A percentile compares a stretch with the other conserved stretches of the same genome.
phyloP scores from a whole-genome alignment of 169 alveolate species.

The Plasmodium ovale region DNA sequence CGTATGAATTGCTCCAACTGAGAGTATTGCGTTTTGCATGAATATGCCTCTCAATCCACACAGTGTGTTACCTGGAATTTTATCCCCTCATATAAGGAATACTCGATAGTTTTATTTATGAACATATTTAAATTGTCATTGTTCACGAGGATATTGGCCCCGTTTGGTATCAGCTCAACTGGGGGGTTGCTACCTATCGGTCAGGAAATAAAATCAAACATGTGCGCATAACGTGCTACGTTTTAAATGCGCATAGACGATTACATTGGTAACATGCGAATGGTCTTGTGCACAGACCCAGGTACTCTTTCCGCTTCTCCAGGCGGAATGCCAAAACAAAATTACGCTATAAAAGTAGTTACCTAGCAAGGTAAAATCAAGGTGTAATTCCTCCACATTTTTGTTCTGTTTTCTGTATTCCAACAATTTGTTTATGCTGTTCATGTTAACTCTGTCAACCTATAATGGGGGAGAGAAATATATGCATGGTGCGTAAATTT shows the following conservation, averaged over 20 bases:
- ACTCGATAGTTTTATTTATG: constrained; percentile 71
- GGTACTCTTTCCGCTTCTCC: neutral
- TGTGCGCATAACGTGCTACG: neutral
- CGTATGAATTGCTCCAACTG: neutral
- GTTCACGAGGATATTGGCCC: constrained; percentile 75
- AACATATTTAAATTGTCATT: constrained; percentile 77
- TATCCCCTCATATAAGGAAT: constrained; percentile 81
- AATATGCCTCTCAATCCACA: no score
- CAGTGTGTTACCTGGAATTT: constrained; percentile 73
- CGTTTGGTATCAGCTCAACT: constrained; percentile 78
- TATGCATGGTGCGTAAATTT: neutral
- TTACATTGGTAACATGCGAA: no score
- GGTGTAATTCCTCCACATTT: constrained; percentile 67
- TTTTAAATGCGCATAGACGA: neutral
- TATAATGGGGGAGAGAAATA: neutral
- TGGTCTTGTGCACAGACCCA: no score
- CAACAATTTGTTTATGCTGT: constrained; percentile 66
- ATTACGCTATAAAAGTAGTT: neutral
- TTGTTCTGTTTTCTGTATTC: constrained; percentile 54
- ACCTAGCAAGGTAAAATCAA: constrained; percentile 75
- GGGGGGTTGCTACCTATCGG: constrained; percentile 75
- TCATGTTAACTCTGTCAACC: constrained; percentile 72
- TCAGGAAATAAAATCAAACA: neutral
- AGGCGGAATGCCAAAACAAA: neutral
- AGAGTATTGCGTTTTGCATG: no score